phyloP scores from a whole-genome alignment of 805 yeast genomes.

The Saturnispora serradocipensis region DNA sequence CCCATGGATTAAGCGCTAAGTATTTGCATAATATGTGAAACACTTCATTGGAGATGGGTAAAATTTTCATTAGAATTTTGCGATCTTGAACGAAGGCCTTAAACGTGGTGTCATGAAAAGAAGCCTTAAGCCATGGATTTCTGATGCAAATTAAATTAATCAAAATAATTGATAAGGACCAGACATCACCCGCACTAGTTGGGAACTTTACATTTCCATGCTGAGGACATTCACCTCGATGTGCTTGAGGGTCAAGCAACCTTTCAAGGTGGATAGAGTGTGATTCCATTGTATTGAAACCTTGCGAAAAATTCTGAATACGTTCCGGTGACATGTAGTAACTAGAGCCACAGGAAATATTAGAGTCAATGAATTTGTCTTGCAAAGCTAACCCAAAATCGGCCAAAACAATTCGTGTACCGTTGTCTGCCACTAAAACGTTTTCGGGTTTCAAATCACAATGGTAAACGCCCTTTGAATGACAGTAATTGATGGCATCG shows the following conservation, averaged over 20 bases:
- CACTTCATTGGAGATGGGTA: constrained; percentile 64
- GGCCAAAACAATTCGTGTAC: constrained; percentile 51
- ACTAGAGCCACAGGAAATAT: constrained; percentile 76
- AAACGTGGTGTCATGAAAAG: constrained; percentile 57
- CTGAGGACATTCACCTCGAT: constrained; percentile 12
- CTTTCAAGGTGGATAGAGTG: constrained; percentile 25
- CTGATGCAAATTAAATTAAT: constrained; percentile 74
- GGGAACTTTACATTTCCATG: constrained; percentile 38
- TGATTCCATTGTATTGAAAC: constrained; percentile 25
- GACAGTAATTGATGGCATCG: constrained; percentile 77
- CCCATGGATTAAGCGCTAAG: constrained; percentile 39
- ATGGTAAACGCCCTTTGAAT: constrained; percentile 75
- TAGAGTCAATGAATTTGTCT: constrained; percentile 46
- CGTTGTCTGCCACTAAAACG: constrained; percentile 56
- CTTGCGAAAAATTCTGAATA: constrained; percentile 33
- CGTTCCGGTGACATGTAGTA: constrained; percentile 94
- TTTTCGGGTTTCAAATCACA: constrained; percentile 96
- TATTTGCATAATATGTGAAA: constrained; percentile 40
- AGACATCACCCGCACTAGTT: constrained; percentile 70
- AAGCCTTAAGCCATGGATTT: constrained; percentile 87
- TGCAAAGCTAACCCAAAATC: constrained; percentile 87
- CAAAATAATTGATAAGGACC: constrained; percentile 78
- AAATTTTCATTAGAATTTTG: constrained; percentile 47
- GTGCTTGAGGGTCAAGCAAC: constrained; percentile 16
- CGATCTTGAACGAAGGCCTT: constrained; percentile 50